These are phyloP conservation scores for Selenicereus undatus DNA, from an alignment of 148 eudicot genomes.

Conservation along the genomic window DNA sequence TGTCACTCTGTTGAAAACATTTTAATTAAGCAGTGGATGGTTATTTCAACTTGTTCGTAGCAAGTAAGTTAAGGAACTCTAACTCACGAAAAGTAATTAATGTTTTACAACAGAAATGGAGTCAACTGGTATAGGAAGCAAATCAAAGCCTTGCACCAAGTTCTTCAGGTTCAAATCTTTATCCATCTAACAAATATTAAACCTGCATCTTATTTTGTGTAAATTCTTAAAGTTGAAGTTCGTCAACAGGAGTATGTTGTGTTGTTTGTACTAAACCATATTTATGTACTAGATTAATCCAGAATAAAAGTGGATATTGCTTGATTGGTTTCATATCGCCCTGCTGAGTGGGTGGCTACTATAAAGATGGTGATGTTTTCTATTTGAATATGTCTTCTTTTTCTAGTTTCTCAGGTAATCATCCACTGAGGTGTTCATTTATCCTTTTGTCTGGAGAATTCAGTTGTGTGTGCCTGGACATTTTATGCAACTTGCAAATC, in stretches of 20 bases:
- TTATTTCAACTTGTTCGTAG: constrained; percentile 14
- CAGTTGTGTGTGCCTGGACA: neutral
- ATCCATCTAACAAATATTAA: constrained; percentile 40
- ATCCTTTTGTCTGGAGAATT: neutral
- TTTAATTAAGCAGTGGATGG: constrained; percentile 8
- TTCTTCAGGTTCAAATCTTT: constrained; percentile 79
- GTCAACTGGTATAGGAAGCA: constrained; percentile 93
- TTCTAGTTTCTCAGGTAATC: neutral
- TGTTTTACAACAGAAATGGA: constrained; percentile 85
- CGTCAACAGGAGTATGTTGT: constrained; percentile 1
- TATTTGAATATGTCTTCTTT: too few relatives aligned
- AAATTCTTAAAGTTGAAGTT: neutral
- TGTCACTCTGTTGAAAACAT: neutral
- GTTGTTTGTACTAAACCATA: neutral
- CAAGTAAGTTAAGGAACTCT: constrained; percentile 27
- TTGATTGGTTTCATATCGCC: neutral
- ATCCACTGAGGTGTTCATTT: neutral
- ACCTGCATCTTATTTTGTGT: constrained; percentile 12
- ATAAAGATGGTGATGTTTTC: too few relatives aligned
- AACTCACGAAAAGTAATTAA: constrained; percentile 52
- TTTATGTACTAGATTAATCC: neutral
- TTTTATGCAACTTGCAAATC: neutral
- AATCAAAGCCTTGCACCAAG: constrained; percentile 97
- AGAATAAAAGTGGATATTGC: neutral
- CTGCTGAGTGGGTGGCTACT: neutral